Evolutionary conservation across 2,329 filamentous ascomycete genomes (phyloP).

Genomic region (Hymenoscyphus repandus): DNA sequence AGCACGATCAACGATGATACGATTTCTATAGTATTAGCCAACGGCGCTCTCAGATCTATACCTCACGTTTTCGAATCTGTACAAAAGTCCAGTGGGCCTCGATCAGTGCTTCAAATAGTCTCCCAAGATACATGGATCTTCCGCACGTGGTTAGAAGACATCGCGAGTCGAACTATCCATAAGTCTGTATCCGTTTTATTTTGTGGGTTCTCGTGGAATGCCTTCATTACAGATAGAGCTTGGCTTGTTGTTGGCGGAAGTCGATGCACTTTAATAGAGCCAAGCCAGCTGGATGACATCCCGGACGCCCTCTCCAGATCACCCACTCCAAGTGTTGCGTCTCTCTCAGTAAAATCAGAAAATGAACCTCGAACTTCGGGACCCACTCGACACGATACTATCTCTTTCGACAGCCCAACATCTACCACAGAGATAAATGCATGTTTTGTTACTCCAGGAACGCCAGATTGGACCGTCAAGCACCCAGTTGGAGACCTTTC

Average conservation of each 20-base stretch:
- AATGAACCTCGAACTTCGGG: neutral
- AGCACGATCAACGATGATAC: slow-evolving; percentile 40
- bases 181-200: neutral
- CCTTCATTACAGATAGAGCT: neutral
- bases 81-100: neutral
- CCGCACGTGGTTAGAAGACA: neutral
- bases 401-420: neutral
- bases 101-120: neutral
- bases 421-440: neutral
- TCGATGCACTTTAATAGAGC: neutral
- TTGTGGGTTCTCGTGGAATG: slow-evolving; percentile 1
- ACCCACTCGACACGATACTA: neutral
- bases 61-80: neutral
- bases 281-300: neutral
- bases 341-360: neutral
- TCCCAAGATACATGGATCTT: neutral
- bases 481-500: slow-evolving; percentile 57
- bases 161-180: neutral
- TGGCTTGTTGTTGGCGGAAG: slow-evolving; percentile 3
- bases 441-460: slow-evolving; percentile 16
- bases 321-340: neutral
- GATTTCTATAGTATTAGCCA: slow-evolving; percentile 61
- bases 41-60: slow-evolving; percentile 53
- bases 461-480: slow-evolving; percentile 64
- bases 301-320: neutral